Conservation (phyloP, 2,329 filamentous ascomycete genomes). For the Remersonia thermophila region DNA sequence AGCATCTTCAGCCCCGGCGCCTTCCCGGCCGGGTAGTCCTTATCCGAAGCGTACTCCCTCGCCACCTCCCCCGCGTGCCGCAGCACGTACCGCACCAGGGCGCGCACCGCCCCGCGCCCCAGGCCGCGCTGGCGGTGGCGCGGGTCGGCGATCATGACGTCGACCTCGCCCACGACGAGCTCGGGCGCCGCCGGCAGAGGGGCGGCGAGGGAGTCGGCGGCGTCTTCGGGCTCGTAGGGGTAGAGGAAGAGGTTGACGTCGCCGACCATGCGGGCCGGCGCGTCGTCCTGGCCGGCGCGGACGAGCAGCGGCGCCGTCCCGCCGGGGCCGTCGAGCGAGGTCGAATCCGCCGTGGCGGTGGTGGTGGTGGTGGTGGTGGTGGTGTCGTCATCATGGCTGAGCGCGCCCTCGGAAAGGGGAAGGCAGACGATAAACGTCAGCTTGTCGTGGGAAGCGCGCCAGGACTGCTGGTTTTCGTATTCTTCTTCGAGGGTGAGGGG, state of each 20-base stretch:
- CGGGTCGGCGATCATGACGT: slow-evolving; percentile 69
- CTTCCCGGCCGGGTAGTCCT: neutral
- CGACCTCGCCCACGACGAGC: slow-evolving; percentile 55
- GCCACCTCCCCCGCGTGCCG: slow-evolving; percentile 42
- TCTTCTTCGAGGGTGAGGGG: slow-evolving; percentile 69
- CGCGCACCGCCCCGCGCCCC: slow-evolving; percentile 51
- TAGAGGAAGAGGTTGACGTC: slow-evolving; percentile 76
- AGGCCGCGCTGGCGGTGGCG: slow-evolving; percentile 48
- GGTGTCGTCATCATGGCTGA: too few relatives aligned
- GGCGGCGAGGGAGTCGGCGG: slow-evolving; percentile 16
- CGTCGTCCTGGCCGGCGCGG: slow-evolving; percentile 37
- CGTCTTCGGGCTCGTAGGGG: slow-evolving; percentile 38
- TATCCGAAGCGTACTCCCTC: slow-evolving; percentile 33
- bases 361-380: neutral
- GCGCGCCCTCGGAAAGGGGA: too few relatives aligned
- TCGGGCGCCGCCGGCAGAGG: slow-evolving; percentile 11
- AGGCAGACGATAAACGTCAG: slow-evolving; percentile 80
- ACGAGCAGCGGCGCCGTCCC: too few relatives aligned
- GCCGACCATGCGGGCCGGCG: slow-evolving; percentile 48
- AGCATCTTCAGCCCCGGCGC: slow-evolving; percentile 17
- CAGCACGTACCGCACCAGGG: slow-evolving; percentile 58
- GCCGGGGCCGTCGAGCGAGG: too few relatives aligned
- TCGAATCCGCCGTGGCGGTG: too few relatives aligned
- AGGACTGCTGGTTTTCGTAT: slow-evolving; percentile 80
- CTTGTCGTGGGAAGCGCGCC: slow-evolving; percentile 74